Base-by-base conservation (phyloP, 305 asterid genomes). In the Fraxinus xanthoxyloides region DNA sequence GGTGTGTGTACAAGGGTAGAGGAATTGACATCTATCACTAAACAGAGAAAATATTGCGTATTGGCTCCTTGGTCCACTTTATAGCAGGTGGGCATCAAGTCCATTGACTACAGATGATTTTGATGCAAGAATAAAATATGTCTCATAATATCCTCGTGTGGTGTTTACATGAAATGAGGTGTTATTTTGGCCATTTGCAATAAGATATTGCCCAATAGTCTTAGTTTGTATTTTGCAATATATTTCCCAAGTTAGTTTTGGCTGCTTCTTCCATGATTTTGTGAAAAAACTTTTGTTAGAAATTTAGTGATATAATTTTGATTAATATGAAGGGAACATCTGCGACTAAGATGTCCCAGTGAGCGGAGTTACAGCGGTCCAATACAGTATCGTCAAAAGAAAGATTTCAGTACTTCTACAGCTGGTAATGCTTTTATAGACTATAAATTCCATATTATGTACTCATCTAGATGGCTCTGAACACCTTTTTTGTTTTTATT, bases 351-450 rank as follows among this genome's bases (percentile, higher is more conserved):
- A 84, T 83, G 78, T 85, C 89, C 21, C 40, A 24, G 85, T 67
- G 98, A 94, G 35, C 89, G 97, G 79, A 96, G 86, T 83, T 85
- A 87, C 86, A 94, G 98, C 74, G 98, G 98, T 48, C 97, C 98
- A n/a, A 81, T 94, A 87, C 99, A 96, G 84, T 76, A 83, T 84
- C 97, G 95, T 72, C 95, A 80, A 78, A 96, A 90, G 86, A 94
- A 94, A 87, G 97, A 92, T 72, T 79, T 85, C 19, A 75, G 85
- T 87, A 87, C 86, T 80, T 85, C 90, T 69, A 35, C 86, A 9
- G 69, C 89, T 79, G 94, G 97, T 91, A 92, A 87, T 83, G 63
- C 81, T 6, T 82, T 70, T 70, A 51, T 46, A 72, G 23, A 23
- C 24, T 19, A 19, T 65, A 30, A 65, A 65, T 12, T 65, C 23